phyloP scores from a whole-genome alignment of 495 filamentous ascomycete genomes.

The Trichodelitschia bisporula region DNA sequence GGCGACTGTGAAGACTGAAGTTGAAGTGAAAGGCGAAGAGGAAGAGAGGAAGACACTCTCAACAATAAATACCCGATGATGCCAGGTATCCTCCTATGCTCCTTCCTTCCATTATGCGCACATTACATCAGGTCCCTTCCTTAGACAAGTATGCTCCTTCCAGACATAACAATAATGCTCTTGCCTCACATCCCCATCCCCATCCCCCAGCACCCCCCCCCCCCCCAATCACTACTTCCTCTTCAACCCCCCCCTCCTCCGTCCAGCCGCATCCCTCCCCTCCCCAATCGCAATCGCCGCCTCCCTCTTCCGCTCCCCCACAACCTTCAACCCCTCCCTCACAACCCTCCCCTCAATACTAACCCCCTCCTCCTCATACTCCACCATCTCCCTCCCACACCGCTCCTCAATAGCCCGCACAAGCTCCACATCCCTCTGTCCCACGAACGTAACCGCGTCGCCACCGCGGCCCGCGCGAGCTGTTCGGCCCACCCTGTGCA shows the following conservation, averaged over 20 bases:
- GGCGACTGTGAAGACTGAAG: no score
- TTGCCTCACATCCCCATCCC: no score
- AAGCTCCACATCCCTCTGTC: conserved; percentile 72
- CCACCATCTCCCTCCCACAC: conserved; percentile 55
- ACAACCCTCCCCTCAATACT: conserved; percentile 73
- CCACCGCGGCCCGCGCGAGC: conserved; percentile 70
- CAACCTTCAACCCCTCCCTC: conserved; percentile 58
- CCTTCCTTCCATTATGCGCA: no score
- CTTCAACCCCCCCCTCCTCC: conserved; percentile 36
- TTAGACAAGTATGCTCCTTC: no score
- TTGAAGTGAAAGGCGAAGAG: no score
- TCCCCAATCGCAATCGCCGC: conserved; percentile 79
- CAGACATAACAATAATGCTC: no score
- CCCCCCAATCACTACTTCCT: no score
- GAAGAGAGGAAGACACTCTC: no score
- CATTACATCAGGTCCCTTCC: no score
- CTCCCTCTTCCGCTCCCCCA: conserved; percentile 78
- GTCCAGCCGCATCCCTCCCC: conserved; percentile 59
- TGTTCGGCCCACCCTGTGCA: conserved; percentile 87
- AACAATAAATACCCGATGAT: no score
- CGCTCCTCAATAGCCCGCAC: conserved; percentile 70
- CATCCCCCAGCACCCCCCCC: no score
- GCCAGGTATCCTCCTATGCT: no score
- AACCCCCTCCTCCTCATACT: conserved; percentile 69
- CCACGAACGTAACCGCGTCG: conserved; percentile 68